These are phyloP conservation scores for Aureobasidium namibiae DNA, from an alignment of 2,329 filamentous ascomycete species.

Conservation along the genomic window DNA sequence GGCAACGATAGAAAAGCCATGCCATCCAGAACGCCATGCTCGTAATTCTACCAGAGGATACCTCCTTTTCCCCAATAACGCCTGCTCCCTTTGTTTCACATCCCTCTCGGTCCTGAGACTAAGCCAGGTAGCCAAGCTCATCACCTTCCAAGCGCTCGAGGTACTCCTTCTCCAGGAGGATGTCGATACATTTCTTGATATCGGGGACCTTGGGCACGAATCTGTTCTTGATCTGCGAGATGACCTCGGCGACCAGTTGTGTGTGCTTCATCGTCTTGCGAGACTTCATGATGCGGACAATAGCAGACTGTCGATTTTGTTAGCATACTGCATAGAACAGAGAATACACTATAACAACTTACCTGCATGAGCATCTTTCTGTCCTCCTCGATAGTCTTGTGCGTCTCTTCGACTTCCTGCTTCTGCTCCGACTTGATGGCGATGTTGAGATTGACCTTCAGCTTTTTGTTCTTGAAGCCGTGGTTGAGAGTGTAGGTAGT, in stretches of 20 bases:
- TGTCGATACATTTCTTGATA: slow-evolving; percentile 99
- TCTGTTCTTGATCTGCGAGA: slow-evolving; percentile 85
- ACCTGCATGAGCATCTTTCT: slow-evolving; percentile 94
- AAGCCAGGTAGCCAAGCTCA: slow-evolving; percentile 89
- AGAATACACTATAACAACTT: slow-evolving; percentile 32
- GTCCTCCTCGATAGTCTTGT: slow-evolving; percentile 99
- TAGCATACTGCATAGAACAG: slow-evolving; percentile 20
- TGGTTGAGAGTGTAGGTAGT: slow-evolving; percentile 81
- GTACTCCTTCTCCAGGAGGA: slow-evolving; percentile 97
- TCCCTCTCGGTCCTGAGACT: slow-evolving; percentile 19
- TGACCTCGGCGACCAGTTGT: slow-evolving; percentile 88
- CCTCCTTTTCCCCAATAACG: slow-evolving; percentile 7
- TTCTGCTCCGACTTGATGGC: slow-evolving; percentile 93
- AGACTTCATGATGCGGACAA: slow-evolving; percentile 99
- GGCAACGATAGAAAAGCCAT: background rate
- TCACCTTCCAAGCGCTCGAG: slow-evolving; percentile 91
- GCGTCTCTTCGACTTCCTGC: slow-evolving; percentile 91
- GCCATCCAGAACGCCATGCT: slow-evolving; percentile 14
- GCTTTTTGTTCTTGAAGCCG: slow-evolving; percentile 97
- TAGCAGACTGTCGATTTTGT: slow-evolving; percentile 65
- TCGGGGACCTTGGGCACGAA: slow-evolving; percentile 90
- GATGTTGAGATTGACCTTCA: slow-evolving; percentile 93
- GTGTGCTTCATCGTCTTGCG: slow-evolving; percentile 98
- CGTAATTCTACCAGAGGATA: slow-evolving; percentile 6
- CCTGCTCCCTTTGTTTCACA: background rate